These are phyloP conservation scores for Jatropha podagrica DNA, from an alignment of 441 rosid species.

Conservation along the genomic window DNA sequence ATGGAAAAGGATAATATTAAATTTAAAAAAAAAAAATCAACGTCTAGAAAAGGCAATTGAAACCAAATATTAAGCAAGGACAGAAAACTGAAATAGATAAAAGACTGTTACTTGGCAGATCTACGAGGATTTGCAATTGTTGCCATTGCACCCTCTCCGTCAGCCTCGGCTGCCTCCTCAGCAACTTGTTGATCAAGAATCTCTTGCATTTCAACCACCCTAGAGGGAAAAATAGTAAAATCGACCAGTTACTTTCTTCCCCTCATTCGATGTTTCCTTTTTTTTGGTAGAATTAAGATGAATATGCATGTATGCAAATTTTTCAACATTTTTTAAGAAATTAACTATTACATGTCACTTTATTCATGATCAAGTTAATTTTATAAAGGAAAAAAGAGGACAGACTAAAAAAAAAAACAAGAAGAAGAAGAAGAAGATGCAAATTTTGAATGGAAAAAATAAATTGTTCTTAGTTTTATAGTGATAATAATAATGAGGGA, in stretches of 20 bases:
- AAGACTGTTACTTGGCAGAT: constrained; percentile 69
- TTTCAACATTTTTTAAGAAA: no score
- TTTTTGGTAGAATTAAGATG: constrained; percentile 7
- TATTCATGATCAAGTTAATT: background rate
- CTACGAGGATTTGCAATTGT: constrained; percentile 87
- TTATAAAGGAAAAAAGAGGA: background rate
- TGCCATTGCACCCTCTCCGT: constrained; percentile 95
- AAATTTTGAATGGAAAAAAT: no score
- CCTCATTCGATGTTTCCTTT: background rate
- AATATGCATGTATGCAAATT: background rate
- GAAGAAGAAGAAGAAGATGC: background rate
- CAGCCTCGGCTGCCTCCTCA: constrained; percentile 99
- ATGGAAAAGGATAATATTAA: background rate
- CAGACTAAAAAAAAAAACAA: background rate
- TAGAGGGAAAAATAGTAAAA: constrained; percentile 25
- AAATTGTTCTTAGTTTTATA: background rate
- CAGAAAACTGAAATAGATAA: constrained; percentile 10
- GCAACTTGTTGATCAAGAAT: constrained; percentile 97
- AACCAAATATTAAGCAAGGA: background rate
- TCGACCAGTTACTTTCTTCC: background rate
- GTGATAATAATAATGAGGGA: background rate
- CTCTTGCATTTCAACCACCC: constrained; percentile 99
- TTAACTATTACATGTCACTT: no score
- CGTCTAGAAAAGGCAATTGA: background rate
- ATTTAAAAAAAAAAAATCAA: background rate